Evolutionary conservation across 2,329 filamentous ascomycete genomes (phyloP), one percentile per base, ranked within the genome.

Genomic region (Thyridium curvatum): DNA sequence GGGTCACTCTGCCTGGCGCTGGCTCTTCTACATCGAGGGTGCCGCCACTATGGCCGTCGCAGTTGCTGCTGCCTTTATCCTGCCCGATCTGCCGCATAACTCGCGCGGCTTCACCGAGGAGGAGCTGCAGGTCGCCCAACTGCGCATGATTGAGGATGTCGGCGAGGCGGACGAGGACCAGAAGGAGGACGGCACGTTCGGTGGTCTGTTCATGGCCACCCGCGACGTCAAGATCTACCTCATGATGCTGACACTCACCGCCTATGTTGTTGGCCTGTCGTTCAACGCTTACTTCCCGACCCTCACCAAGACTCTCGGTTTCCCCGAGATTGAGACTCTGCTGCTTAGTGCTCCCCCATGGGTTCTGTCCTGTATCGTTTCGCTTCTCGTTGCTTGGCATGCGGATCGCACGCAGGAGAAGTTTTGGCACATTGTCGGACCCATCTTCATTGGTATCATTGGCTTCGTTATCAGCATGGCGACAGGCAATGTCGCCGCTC

Each of bases 401-500:
- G 68, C 75, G 4, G 75, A 79, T 45, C 61, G 64, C 28, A 68
- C 65, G 1, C 66, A 75, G 48, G 73, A 79, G 54, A 72, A 74
- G 65, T 78, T 77, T 56, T 77, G 71, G 64, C 77, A 81, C 54
- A 75, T 79, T 41, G 57, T 65, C 13, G 64, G 68, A 4, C 74
- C 74, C 4, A 71, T 79, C 32, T 42, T 63, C 32, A 60, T 72
- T 32, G 74, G 74, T n/a, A 52, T 77, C 2, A 48, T 71, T 8
- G 76, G 75, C 15, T 79, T 79, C 56, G 51, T 79, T 52, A 79
- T 80, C 49, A 70, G 67, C 58, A 79, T 79, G 70, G 67, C 68
- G 3, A 79, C 75, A 0, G 52, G 66, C 18, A 76, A 74, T 48
- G 57, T 68, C 2, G 73, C 72, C 2, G 75, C 72, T 7, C 73